A percentile compares a stretch with the other conserved stretches of the same genome.
phyloP scores from a whole-genome alignment of 2,329 filamentous ascomycete genomes.

The Chaetomiaceae sp. region DNA sequence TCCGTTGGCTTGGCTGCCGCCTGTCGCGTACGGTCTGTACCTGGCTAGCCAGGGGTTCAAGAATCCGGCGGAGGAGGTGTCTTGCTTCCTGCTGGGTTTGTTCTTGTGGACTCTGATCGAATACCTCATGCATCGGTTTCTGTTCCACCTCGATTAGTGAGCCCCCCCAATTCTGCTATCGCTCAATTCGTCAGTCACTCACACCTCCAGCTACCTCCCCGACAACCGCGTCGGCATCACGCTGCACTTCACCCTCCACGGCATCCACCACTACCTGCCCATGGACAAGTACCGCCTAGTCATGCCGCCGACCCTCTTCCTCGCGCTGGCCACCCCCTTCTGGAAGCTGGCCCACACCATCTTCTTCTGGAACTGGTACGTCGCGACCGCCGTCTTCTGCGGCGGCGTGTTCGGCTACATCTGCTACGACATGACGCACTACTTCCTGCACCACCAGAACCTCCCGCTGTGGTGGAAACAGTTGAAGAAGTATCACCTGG shows the following conservation, averaged over 20 bases:
- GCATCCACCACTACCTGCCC: slow-evolving; percentile 97
- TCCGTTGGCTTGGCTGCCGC: slow-evolving; percentile 80
- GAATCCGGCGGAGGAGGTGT: slow-evolving; percentile 42
- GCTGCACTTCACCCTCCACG: slow-evolving; percentile 87
- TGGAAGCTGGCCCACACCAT: slow-evolving; percentile 83
- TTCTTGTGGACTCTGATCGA: slow-evolving; percentile 86
- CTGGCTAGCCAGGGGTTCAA: slow-evolving; percentile 59
- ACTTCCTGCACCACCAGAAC: slow-evolving; percentile 95
- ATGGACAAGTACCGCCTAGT: slow-evolving; percentile 98
- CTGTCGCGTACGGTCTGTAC: slow-evolving; percentile 66
- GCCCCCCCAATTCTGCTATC: slow-evolving; percentile 32
- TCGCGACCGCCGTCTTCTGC: slow-evolving; percentile 72
- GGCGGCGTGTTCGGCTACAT: slow-evolving; percentile 95
- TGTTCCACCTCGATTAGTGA: slow-evolving; percentile 92
- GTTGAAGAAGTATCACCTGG: slow-evolving; percentile 95
- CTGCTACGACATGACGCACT: slow-evolving; percentile 95
- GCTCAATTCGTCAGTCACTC: slow-evolving; percentile 24
- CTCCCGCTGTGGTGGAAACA: slow-evolving; percentile 84
- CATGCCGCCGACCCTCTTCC: slow-evolving; percentile 89
- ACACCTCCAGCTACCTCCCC: slow-evolving; percentile 65
- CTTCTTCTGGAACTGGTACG: slow-evolving; percentile 81
- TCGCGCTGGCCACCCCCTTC: slow-evolving; percentile 80
- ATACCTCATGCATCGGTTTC: slow-evolving; percentile 80
- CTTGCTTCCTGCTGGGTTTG: slow-evolving; percentile 67
- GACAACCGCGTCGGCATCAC: slow-evolving; percentile 87